These are phyloP conservation scores for Argentina anserina DNA, from an alignment of 306 rosid species.

Conservation along the genomic window DNA sequence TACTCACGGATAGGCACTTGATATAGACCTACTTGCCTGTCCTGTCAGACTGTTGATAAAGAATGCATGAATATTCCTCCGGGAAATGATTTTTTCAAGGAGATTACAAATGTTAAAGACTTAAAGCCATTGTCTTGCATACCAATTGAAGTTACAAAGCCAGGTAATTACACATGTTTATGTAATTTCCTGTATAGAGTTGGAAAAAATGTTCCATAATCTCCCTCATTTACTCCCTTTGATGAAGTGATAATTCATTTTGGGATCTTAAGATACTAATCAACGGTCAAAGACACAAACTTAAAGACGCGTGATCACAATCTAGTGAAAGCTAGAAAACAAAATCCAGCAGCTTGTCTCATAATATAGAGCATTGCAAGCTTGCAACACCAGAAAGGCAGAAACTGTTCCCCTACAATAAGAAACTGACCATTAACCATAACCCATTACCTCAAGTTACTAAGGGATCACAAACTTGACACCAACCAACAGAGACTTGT, in stretches of 20 bases:
- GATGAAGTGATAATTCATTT: background rate
- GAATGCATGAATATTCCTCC: background rate
- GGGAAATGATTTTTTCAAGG: background rate
- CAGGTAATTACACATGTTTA: background rate
- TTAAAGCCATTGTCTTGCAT: background rate
- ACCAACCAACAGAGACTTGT: background rate
- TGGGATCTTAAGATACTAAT: background rate
- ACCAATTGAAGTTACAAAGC: background rate
- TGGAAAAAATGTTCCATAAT: background rate
- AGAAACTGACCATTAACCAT: background rate
- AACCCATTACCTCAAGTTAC: background rate
- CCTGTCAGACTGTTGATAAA: background rate
- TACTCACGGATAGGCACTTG: background rate
- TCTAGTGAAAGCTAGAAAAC: background rate
- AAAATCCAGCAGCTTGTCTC: background rate
- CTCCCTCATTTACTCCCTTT: background rate
- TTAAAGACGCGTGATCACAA: background rate
- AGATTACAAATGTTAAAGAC: background rate
- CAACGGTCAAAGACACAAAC: background rate
- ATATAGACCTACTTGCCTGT: background rate
- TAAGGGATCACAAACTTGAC: background rate
- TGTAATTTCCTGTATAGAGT: background rate
- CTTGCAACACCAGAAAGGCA: background rate
- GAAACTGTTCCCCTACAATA: background rate
- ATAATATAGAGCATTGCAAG: background rate